Base-by-base conservation (phyloP, 805 yeast genomes). In the Metschnikowia kunwiensis region DNA sequence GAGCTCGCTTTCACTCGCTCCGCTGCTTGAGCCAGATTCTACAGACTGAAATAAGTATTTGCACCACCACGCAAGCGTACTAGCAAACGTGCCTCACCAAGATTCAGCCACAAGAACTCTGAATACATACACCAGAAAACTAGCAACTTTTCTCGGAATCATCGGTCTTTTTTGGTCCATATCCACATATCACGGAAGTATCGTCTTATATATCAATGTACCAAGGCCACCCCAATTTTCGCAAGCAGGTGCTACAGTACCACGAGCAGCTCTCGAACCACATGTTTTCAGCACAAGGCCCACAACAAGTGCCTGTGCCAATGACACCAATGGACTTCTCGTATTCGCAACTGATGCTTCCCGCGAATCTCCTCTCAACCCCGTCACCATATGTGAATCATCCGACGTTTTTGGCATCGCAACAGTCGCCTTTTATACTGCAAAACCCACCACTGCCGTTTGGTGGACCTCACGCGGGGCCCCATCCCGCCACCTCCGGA, bases 261-360 rank as follows among this genome's bases (percentile, higher is more conserved):
- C 36, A 36, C 7, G 43, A 41, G 19, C 35, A 34, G 17, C 39
- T 20, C 23, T 16, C 24, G 16, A 33, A 29, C 34, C 28, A 27
- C 14, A 25, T 22, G 23, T 24, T 12, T 13, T 11, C 25, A 23
- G 15, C 39, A 20, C 42, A 23, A 16, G 34, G 30, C 28, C 38
- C 43, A 8, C 39, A 35, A n/a, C 38, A 34, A 5, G 29, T 34
- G 28, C 29, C 36, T 21, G 21, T 34, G 25, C 48, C 50, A 27
- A 34, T 44, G 46, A 46, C 52, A 5, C 85, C 86, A 1, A 69
- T 78, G 48, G 86, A 80, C 51, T 55, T 73, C 38, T 60, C 72
- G 4, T 80, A 78, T 49, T 79, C 82, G 7, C 72, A 77, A 4
- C 72, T 80, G 10, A 68, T 80, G 67, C 59, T 81, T 13, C 88